phyloP scores from a whole-genome alignment of 176 grass and related monocot genomes.

The Cenchrus fungigraminus region DNA sequence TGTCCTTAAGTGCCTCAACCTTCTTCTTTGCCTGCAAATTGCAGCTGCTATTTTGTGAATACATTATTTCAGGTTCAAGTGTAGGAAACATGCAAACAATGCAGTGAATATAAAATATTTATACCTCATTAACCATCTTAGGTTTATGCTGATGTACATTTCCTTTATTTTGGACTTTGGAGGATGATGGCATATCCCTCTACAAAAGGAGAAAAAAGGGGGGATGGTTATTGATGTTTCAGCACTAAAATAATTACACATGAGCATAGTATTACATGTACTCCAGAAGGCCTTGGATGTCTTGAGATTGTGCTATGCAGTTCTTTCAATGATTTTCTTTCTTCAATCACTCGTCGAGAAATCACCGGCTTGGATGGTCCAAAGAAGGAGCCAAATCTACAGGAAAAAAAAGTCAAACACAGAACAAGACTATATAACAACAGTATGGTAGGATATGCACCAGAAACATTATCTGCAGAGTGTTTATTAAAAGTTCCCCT shows the following conservation, averaged over 20 bases:
- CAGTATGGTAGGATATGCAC: neutral
- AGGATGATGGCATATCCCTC: constrained; percentile 62
- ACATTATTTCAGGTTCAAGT: constrained; percentile 36
- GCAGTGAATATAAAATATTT: constrained; percentile 31
- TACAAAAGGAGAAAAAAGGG: constrained; percentile 34
- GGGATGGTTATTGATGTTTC: constrained; percentile 12
- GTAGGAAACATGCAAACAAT: constrained; percentile 41
- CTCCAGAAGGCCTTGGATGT: constrained; percentile 47
- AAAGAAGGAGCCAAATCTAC: constrained; percentile 98
- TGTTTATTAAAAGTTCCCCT: neutral
- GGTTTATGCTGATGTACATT: constrained; percentile 58
- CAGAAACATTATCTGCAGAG: neutral
- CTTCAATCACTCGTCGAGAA: constrained; percentile 89
- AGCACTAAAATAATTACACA: constrained; percentile 7
- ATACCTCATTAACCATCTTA: constrained; percentile 85
- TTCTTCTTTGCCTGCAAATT: constrained; percentile 79
- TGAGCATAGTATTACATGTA: constrained; percentile 37
- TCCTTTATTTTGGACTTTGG: constrained; percentile 50
- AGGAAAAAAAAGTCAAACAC: constrained; percentile 17
- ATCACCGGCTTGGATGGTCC: constrained; percentile 89
- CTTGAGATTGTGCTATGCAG: constrained; percentile 44
- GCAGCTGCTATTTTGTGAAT: constrained; percentile 49
- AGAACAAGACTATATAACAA: neutral
- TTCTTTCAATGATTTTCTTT: constrained; percentile 83
- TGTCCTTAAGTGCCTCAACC: constrained; percentile 86